Percentiles rank a stretch among this genome's conserved stretches.
phyloP scores from a whole-genome alignment of 208 protist genomes.

The Acanthamoeba triangularis region DNA sequence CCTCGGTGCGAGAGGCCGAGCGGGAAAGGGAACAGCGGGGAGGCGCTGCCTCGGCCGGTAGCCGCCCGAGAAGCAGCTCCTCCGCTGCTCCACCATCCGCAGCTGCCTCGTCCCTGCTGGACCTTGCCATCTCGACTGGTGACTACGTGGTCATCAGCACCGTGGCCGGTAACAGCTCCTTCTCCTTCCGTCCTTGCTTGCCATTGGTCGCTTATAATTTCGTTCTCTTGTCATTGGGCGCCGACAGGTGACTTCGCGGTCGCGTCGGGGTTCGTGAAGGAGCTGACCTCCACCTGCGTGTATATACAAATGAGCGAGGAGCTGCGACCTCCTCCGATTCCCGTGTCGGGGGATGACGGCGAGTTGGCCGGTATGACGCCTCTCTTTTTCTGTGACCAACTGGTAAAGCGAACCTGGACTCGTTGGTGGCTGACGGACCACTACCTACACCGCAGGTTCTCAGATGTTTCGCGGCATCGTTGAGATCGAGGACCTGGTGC shows the following conservation, averaged over 20 bases:
- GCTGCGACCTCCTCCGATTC: conserved; percentile 57
- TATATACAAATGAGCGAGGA: conserved; percentile 46
- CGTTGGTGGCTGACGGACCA: no score
- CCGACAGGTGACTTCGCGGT: conserved; percentile 41
- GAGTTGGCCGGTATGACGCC: neutral
- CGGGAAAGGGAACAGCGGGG: neutral
- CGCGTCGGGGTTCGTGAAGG: conserved; percentile 59
- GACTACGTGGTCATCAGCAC: conserved; percentile 68
- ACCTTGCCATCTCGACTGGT: conserved; percentile 21
- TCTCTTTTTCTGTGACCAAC: no score
- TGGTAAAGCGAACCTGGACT: no score
- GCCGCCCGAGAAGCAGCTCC: neutral
- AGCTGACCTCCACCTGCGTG: conserved; percentile 30
- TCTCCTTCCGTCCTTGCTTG: neutral
- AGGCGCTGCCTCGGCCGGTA: neutral
- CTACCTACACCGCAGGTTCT: no score
- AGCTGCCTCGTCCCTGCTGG: conserved; percentile 24
- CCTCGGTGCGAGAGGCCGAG: conserved; percentile 22
- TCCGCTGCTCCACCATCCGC: neutral
- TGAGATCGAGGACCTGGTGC: conserved; percentile 70
- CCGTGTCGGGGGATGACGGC: neutral
- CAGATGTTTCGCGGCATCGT: conserved; percentile 69
- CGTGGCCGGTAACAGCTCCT: neutral
- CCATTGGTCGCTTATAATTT: neutral
- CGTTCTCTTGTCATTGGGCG: neutral